Evolutionary conservation across 148 eudicot genomes (phyloP), one percentile per base, ranked within the genome.

Genomic region (Nepenthes mirabilis): DNA sequence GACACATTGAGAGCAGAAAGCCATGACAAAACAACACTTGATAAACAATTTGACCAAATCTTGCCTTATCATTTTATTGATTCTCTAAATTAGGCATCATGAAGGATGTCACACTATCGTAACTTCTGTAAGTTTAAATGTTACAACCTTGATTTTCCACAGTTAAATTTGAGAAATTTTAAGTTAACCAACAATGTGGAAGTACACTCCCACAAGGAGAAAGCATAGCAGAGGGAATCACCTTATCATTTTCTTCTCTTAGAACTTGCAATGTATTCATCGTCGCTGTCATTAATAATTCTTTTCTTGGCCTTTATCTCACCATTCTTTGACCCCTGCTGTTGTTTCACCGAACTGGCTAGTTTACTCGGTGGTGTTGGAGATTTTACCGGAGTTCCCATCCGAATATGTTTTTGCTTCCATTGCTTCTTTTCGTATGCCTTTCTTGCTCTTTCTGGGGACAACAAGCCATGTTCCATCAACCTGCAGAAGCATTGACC

Each of bases 401-500:
- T 58, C 64, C 82, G 72, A 1, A 69, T 68, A 61, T 81, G 90
- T 76, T 91, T 91, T 66, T 85, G 90, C 77, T 74, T 88, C 74
- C 82, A 72, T 65, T 83, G 95, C 74, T 91, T 91, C 75, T 82
- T 91, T 70, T 88, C 97, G 37, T 63, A 73, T 11, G 93, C 96
- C 72, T 68, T 91, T 65, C 72, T 91, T 13, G 97, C 80, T 70
- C 77, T 81, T 37, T 85, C 97, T 12, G 86, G 90, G 48, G 95
- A 77, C 63, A 85, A 57, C 77, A 91, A 43, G 14, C 97, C 97
- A 60, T 87, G 97, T 65, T 91, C 97, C 97, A 91, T 87, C 80
- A 90, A 58, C 97, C 95, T 90, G 80, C 61, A 70, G 23, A 23
- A 23, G 23, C 23, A 23, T 23, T 23, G 23, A 69, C 55, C 34